Conservation (phyloP, 2,329 filamentous ascomycete species). For the Calonectria pseudoreteaudii region DNA sequence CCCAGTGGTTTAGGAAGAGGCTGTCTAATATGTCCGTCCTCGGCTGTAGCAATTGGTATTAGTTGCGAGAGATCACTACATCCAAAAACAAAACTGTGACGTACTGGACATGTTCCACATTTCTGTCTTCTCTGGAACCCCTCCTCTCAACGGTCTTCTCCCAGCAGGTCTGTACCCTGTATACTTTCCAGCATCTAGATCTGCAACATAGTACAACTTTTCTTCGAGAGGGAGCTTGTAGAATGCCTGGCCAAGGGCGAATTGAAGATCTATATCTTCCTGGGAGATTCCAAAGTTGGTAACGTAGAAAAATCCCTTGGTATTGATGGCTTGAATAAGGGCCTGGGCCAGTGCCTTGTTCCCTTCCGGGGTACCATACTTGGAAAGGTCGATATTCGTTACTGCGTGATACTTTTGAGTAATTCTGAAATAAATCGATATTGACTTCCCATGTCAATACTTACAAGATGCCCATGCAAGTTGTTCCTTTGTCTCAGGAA, state of each 20-base stretch:
- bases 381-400: conserved; percentile 48
- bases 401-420: conserved; percentile 33
- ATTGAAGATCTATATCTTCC: conserved; percentile 68
- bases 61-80: neutral
- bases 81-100: neutral
- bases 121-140: conserved; percentile 54
- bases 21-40: conserved; percentile 41
- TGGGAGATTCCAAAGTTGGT: conserved; percentile 71
- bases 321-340: conserved; percentile 50
- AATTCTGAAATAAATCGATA: neutral
- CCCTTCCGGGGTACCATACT: conserved; percentile 47
- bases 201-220: conserved; percentile 66
- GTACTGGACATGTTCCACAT: conserved; percentile 54
- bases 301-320: conserved; percentile 51
- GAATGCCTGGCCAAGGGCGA: conserved; percentile 69
- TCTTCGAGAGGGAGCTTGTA: conserved; percentile 65
- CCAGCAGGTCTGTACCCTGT: conserved; percentile 67
- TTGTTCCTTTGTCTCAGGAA: conserved; percentile 51
- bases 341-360: conserved; percentile 44
- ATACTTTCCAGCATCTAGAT: conserved; percentile 64
- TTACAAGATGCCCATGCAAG: conserved; percentile 48
- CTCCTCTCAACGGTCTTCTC: conserved; percentile 45
- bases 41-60: conserved; percentile 31
- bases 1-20: conserved; percentile 12
- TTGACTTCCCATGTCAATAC: neutral